Conservation (phyloP, 2,329 filamentous ascomycete genomes). For the Stachybotrys echinatus region DNA sequence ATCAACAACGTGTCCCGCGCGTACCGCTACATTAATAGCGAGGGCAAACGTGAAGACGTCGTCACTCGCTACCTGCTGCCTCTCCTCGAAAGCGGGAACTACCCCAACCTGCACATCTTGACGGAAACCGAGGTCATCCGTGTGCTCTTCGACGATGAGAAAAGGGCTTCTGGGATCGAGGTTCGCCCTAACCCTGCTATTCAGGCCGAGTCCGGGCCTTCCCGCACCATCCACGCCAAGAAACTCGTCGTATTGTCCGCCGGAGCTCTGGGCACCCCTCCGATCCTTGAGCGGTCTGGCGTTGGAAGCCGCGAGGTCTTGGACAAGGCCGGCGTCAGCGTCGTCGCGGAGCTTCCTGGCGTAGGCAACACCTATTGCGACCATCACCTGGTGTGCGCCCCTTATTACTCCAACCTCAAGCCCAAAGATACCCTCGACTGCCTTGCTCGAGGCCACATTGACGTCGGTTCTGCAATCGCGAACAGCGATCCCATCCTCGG, state of each 20-base stretch:
- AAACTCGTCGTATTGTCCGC: slow-evolving; percentile 46
- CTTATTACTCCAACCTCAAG: slow-evolving; percentile 27
- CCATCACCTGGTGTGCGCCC: slow-evolving; percentile 39
- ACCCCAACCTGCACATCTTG: neutral
- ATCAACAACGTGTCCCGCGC: slow-evolving; percentile 26
- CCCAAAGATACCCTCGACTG: slow-evolving; percentile 31
- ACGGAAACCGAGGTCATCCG: slow-evolving; percentile 21
- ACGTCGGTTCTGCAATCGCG: slow-evolving; percentile 36
- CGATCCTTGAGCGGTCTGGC: slow-evolving; percentile 54
- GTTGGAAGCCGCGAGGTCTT: slow-evolving; percentile 43
- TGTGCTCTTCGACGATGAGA: slow-evolving; percentile 50
- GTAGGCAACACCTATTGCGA: slow-evolving; percentile 42
- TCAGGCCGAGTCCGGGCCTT: slow-evolving; percentile 22
- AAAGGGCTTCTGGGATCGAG: slow-evolving; percentile 50
- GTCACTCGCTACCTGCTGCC: neutral
- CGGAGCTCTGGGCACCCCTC: slow-evolving; percentile 43
- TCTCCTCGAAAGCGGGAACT: neutral
- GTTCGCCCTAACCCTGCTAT: slow-evolving; percentile 41
- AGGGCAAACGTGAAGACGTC: slow-evolving; percentile 3
- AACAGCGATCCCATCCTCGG: slow-evolving; percentile 41
- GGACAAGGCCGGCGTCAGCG: slow-evolving; percentile 35
- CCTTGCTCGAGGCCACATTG: slow-evolving; percentile 39
- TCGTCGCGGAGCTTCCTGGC: slow-evolving; percentile 40
- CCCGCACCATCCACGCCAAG: slow-evolving; percentile 38
- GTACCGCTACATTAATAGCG: slow-evolving; percentile 35